Evolutionary conservation across 179 eudicot species (phyloP).

Genomic region (Camellia oleifera): DNA sequence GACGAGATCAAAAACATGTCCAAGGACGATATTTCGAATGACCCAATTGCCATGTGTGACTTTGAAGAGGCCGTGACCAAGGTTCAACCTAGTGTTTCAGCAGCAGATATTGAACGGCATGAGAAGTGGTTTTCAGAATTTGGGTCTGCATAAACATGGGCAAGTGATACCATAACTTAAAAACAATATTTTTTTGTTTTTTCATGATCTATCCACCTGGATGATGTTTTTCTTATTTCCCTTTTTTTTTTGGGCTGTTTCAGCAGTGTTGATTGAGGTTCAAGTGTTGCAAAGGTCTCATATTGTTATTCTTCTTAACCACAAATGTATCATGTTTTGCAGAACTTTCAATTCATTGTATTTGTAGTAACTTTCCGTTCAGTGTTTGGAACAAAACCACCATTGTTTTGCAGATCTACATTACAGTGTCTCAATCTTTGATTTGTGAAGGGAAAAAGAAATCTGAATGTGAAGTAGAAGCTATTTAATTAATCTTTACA

Average conservation of each 20-base stretch:
- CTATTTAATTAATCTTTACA: too few species aligned
- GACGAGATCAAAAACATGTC: slow-evolving; percentile 97
- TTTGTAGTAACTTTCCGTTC: background rate
- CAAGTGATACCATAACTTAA: background rate
- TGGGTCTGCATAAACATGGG: slow-evolving; percentile 63
- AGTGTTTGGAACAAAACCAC: background rate
- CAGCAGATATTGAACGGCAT: slow-evolving; percentile 90
- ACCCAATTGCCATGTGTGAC: slow-evolving; percentile 96
- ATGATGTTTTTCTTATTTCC: background rate
- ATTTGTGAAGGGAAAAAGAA: too few species aligned
- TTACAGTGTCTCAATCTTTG: too few species aligned
- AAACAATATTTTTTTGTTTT: background rate
- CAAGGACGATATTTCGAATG: slow-evolving; percentile 89
- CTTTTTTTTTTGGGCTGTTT: background rate
- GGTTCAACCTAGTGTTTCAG: slow-evolving; percentile 95
- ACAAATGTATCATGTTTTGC: slow-evolving; percentile 10
- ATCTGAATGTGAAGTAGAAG: too few species aligned
- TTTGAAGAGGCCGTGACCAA: slow-evolving; percentile 83
- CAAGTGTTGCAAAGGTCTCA: background rate
- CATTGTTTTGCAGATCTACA: background rate
- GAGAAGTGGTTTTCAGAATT: slow-evolving; percentile 90
- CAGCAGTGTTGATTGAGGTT: background rate
- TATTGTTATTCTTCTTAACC: slow-evolving; percentile 14
- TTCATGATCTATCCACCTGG: background rate
- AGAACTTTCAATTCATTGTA: slow-evolving; percentile 11